Evolutionary conservation across 441 rosid species (phyloP).

Genomic region (Heliophila coronopifolia): DNA sequence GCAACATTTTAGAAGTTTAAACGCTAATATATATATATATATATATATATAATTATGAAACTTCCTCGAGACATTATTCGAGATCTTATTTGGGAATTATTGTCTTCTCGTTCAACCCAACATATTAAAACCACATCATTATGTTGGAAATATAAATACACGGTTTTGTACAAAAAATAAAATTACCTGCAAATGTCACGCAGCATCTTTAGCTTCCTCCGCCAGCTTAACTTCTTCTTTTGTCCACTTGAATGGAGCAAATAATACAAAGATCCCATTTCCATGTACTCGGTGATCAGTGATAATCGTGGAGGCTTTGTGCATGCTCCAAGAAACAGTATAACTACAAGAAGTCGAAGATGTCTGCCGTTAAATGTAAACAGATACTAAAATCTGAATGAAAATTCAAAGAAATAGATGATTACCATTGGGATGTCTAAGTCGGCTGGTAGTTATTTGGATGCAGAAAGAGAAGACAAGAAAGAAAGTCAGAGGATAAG

Average conservation of each 20-base stretch:
- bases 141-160: not conserved
- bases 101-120: not conserved
- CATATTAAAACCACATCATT: not conserved
- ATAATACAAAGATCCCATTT: constrained; percentile 85
- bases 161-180: not conserved
- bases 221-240: constrained; percentile 90
- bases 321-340: constrained; percentile 97
- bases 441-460: constrained; percentile 57
- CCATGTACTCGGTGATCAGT: constrained; percentile 98
- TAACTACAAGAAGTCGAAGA: constrained; percentile 78
- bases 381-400: too few species aligned
- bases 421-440: constrained; percentile 97
- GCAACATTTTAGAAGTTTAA: not conserved
- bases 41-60: not conserved
- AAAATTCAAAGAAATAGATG: too few species aligned
- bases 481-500: constrained; percentile 35
- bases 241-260: constrained; percentile 92
- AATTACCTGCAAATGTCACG: constrained; percentile 91
- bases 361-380: too few species aligned
- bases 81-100: not conserved
- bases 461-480: constrained; percentile 24
- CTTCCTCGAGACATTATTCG: not conserved
- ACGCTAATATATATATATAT: not conserved
- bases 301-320: constrained; percentile 89
- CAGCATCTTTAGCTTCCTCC: constrained; percentile 81